phyloP scores from a whole-genome alignment of 352 stramenopile species.

The Globisporangium abappressorium region DNA sequence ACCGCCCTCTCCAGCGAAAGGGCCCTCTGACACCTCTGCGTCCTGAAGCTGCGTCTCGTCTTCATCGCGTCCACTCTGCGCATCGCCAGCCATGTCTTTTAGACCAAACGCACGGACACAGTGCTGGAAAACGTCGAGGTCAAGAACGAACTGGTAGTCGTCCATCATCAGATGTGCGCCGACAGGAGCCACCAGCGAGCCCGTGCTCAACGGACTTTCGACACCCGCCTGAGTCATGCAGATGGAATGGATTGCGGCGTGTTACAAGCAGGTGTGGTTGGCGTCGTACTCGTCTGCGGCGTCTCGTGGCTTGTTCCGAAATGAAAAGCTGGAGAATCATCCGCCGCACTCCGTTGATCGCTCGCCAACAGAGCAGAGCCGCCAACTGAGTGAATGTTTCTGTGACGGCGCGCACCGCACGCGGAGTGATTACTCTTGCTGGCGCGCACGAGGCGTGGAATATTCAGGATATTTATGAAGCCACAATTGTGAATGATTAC shows the following conservation, averaged over 20 bases:
- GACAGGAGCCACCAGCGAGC: background rate
- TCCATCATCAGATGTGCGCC: background rate
- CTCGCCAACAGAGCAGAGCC: no score
- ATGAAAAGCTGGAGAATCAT: background rate
- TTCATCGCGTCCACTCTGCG: background rate
- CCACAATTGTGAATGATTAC: no score
- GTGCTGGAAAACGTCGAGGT: conserved; percentile 50
- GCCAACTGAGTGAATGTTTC: no score
- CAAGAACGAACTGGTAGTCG: conserved; percentile 27
- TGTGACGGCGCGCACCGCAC: no score
- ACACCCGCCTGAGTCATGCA: background rate
- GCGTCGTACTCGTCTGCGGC: background rate
- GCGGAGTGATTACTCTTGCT: no score
- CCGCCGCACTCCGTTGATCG: no score
- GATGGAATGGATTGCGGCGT: background rate
- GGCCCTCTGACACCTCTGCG: background rate
- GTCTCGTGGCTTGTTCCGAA: background rate
- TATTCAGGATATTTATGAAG: no score
- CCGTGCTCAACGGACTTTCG: background rate
- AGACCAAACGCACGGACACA: conserved; percentile 10
- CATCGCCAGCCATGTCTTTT: conserved; percentile 15
- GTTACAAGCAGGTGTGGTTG: no score
- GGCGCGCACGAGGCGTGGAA: no score
- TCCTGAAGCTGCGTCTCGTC: background rate
- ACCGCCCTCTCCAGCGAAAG: background rate